Evolutionary conservation across 495 filamentous ascomycete genomes (phyloP).

Genomic region (Penicillium odoratum): DNA sequence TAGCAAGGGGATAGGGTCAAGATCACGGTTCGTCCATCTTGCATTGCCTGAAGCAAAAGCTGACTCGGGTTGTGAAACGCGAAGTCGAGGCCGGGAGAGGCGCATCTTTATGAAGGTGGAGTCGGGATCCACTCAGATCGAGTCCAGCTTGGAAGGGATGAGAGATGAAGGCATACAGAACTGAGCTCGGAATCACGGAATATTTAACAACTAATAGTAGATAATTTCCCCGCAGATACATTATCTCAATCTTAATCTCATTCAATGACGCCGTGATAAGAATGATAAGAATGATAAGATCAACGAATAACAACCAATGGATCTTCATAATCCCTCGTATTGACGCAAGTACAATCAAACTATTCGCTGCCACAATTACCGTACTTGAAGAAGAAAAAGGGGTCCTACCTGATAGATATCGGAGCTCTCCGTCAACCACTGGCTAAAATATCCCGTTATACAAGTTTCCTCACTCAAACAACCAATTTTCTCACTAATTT

Average conservation of each 20-base stretch:
- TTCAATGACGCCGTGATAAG: conserved; percentile 7
- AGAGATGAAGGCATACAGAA: not conserved
- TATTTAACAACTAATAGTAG: not conserved
- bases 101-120: conserved; percentile 18
- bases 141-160: not conserved
- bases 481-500: too few relatives aligned
- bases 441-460: too few relatives aligned
- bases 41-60: conserved; percentile 41
- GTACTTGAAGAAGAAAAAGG: too few relatives aligned
- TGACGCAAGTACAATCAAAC: not conserved
- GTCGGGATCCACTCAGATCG: not conserved
- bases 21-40: conserved; percentile 46
- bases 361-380: too few relatives aligned
- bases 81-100: conserved; percentile 30
- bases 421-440: too few relatives aligned
- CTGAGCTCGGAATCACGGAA: not conserved
- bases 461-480: too few relatives aligned
- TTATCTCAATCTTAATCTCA: not conserved
- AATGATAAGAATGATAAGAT: conserved; percentile 6
- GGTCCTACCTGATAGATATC: too few relatives aligned
- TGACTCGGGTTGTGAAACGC: conserved; percentile 36
- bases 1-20: conserved; percentile 44
- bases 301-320: not conserved
- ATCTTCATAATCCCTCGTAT: not conserved
- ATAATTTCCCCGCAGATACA: not conserved